Conservation (phyloP, 2,329 filamentous ascomycete genomes). For the Trichoderma guizhouense region DNA sequence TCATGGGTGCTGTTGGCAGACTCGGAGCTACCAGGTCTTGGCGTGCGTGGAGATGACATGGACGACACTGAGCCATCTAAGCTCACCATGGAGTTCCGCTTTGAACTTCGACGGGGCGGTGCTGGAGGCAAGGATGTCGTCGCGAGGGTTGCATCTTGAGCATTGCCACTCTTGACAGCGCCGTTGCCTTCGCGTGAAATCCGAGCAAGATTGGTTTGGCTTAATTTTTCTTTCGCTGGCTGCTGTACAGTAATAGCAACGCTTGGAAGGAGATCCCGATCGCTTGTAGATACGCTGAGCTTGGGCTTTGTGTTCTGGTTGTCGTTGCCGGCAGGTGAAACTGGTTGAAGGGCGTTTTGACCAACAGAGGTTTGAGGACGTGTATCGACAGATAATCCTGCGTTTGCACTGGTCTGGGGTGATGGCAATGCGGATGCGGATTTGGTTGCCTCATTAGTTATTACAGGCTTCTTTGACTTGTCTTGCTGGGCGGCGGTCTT, state of each 20-base stretch:
- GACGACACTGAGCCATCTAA: conserved; percentile 16
- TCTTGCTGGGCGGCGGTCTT: conserved; percentile 3
- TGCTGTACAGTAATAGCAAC: background rate
- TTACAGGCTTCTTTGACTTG: background rate
- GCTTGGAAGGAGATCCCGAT: background rate
- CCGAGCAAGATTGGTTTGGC: background rate
- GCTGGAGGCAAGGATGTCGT: conserved; percentile 26
- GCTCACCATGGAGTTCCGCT: conserved; percentile 24
- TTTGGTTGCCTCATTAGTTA: background rate
- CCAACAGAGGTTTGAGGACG: background rate
- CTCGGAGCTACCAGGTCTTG: conserved; percentile 9
- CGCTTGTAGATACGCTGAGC: background rate
- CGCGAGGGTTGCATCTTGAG: background rate
- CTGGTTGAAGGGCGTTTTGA: background rate
- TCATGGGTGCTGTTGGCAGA: background rate
- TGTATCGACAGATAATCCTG: background rate
- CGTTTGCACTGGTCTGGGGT: background rate
- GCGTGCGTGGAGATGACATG: conserved; percentile 7
- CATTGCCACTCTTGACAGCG: background rate
- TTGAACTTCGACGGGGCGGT: conserved; percentile 30
- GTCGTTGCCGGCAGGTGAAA: background rate
- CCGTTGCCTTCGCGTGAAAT: background rate
- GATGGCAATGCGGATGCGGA: background rate
- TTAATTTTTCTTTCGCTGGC: background rate
- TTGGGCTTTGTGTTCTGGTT: background rate